Conservation (phyloP, 1,139 yeast genomes). For the Saccharomyces pastorianus region DNA sequence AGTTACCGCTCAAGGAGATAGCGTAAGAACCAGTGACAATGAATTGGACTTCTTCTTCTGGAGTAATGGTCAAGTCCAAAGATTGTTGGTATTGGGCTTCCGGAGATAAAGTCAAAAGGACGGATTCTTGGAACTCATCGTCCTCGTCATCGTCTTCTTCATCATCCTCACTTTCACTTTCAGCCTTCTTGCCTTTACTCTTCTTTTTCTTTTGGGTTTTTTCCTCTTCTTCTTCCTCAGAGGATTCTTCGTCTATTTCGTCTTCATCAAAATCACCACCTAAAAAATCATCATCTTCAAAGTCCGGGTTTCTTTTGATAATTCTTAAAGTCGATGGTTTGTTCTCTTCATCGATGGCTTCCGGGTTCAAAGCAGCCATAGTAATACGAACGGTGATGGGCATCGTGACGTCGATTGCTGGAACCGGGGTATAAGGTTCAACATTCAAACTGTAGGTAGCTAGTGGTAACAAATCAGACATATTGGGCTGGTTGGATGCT, state of each 20-base stretch:
- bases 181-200: conserved; percentile 31
- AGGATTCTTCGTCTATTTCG: conserved; percentile 40
- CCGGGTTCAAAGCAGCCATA: conserved; percentile 92
- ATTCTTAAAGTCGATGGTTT: conserved; percentile 85
- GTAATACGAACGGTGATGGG: conserved; percentile 88
- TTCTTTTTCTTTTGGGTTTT: conserved; percentile 24
- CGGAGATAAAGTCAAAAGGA: conserved; percentile 87
- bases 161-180: conserved; percentile 30
- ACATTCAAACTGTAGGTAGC: conserved; percentile 80
- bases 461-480: conserved; percentile 70
- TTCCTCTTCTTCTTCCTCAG: conserved; percentile 32
- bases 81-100: conserved; percentile 79
- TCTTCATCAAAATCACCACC: conserved; percentile 50
- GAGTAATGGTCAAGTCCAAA: conserved; percentile 79
- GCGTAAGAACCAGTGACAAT: conserved; percentile 95
- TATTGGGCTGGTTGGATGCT: conserved; percentile 22
- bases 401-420: conserved; percentile 77
- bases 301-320: conserved; percentile 60
- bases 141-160: conserved; percentile 40
- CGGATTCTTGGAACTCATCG: conserved; percentile 67
- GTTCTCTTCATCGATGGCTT: conserved; percentile 66
- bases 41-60: conserved; percentile 89
- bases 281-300: conserved; percentile 39
- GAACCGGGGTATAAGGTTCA: conserved; percentile 77
- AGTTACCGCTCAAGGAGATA: conserved; percentile 88